Evolutionary conservation across 2,329 filamentous ascomycete genomes (phyloP), one percentile per base, ranked within the genome.

Genomic region (Incumbomyces lentus): DNA sequence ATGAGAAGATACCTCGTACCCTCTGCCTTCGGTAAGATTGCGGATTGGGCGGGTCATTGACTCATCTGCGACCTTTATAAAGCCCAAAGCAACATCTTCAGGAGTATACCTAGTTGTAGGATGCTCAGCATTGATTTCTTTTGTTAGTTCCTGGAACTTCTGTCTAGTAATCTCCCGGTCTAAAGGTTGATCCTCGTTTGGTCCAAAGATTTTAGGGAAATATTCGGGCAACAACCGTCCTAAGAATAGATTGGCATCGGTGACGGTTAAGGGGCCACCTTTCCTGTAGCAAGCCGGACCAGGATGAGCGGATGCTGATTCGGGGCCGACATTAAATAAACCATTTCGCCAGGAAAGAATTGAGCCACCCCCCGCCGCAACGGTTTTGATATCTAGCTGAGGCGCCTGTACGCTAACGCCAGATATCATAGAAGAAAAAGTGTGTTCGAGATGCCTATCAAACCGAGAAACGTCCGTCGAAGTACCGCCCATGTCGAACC

Each of bases 401-500:
- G 89, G 89, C 1, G 85, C 89, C 58, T 94, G 88, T 22, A 95
- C 92, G 0, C 88, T 90, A 1, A 95, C 85, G n/a, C 89, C 89
- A 0, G 89, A 88, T 1, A 87, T 94, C 0, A 86, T 94, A 0
- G 88, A 94, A 65, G 94, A 88, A 55, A 95, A 95, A 0, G 93
- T 87, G 58, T 95, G 89, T 57, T 95, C 89, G 58, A 94, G 90
- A 45, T 85, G 74, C 13, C 89, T 89, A 45, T 84, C 86, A 57
- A 90, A 95, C 40, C 89, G 74, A 31, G 86, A 93, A 7, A 95
- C 86, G 62, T 95, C 89, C 1, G 89, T 95, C 47, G 82, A 88
- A 0, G 89, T 95, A 10, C 89, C 89, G 32, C 87, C 87, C 89
- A 95, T 95, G 56, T 95, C 89, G 59, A 95, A 95, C 0, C 89